phyloP scores from a whole-genome alignment of 352 stramenopile genomes.

The Pythium monospermum region DNA sequence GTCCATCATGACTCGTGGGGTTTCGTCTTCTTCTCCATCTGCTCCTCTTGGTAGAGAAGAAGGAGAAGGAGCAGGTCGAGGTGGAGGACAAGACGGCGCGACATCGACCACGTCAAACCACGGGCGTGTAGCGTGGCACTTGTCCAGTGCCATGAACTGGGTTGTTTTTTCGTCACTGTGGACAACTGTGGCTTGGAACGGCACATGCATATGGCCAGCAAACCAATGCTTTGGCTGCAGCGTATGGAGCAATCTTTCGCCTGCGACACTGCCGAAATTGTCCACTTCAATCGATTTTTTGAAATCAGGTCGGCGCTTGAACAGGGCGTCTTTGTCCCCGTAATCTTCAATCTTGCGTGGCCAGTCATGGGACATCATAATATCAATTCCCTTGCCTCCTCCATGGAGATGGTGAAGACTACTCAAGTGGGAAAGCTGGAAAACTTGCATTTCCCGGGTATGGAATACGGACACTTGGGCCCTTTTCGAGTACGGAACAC shows the following conservation, averaged over 20 bases:
- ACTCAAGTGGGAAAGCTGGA: constrained; percentile 94
- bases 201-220: constrained; percentile 97
- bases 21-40: not conserved
- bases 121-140: constrained; percentile 93
- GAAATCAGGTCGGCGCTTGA: constrained; percentile 95
- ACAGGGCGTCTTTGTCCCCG: constrained; percentile 84
- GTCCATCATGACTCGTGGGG: constrained; percentile 89
- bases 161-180: constrained; percentile 74
- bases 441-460: constrained; percentile 88
- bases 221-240: constrained; percentile 97
- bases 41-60: not conserved
- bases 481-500: constrained; percentile 52
- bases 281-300: constrained; percentile 91
- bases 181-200: constrained; percentile 95
- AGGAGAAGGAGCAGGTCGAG: too few species aligned
- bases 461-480: constrained; percentile 84
- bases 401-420: too few species aligned
- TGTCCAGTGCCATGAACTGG: constrained; percentile 98
- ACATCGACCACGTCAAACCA: constrained; percentile 95
- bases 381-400: constrained; percentile 62
- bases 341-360: constrained; percentile 95
- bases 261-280: constrained; percentile 91
- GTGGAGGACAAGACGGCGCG: too few species aligned
- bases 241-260: constrained; percentile 90
- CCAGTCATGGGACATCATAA: constrained; percentile 99